Evolutionary conservation across 352 stramenopile genomes (phyloP).

Genomic region (Phytophthora chlamydospora): DNA sequence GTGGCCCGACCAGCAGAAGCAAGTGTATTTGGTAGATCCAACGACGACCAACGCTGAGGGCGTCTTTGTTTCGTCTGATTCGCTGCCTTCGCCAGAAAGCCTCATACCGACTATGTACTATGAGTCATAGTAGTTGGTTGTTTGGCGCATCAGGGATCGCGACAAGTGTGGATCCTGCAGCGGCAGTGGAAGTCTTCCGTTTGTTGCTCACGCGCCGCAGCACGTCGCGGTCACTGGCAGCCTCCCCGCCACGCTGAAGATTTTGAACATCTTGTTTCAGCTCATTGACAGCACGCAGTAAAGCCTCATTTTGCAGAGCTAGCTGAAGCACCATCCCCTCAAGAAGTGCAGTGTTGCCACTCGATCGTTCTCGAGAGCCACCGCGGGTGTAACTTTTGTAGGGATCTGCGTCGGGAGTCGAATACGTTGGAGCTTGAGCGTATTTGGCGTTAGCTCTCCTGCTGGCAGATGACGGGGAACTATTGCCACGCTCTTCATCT

Average conservation of each 20-base stretch:
- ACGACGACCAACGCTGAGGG: no score
- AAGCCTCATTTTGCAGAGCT: slow-evolving; percentile 57
- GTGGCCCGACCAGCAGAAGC: no score
- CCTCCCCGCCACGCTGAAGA: slow-evolving; percentile 19
- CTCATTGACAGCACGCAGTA: slow-evolving; percentile 56
- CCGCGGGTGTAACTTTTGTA: background rate
- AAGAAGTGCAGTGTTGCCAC: slow-evolving; percentile 41
- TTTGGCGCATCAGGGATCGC: slow-evolving; percentile 10
- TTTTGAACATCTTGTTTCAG: slow-evolving; percentile 41
- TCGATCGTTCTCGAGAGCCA: slow-evolving; percentile 6
- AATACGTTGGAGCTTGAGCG: background rate
- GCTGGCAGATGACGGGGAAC: background rate
- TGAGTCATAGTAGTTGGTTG: slow-evolving; percentile 16
- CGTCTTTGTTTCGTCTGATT: no score
- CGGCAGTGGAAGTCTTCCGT: slow-evolving; percentile 4
- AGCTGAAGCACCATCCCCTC: slow-evolving; percentile 67
- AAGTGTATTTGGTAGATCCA: no score
- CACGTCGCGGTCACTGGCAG: slow-evolving; percentile 16
- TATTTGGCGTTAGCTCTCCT: background rate
- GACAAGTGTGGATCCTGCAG: slow-evolving; percentile 4
- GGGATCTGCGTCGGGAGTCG: background rate
- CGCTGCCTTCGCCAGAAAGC: no score
- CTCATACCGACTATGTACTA: background rate
- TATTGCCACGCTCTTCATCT: background rate
- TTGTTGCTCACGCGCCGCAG: slow-evolving; percentile 10